phyloP scores from a whole-genome alignment of 345 rosid species.

The Gynandropsis gynandra region DNA sequence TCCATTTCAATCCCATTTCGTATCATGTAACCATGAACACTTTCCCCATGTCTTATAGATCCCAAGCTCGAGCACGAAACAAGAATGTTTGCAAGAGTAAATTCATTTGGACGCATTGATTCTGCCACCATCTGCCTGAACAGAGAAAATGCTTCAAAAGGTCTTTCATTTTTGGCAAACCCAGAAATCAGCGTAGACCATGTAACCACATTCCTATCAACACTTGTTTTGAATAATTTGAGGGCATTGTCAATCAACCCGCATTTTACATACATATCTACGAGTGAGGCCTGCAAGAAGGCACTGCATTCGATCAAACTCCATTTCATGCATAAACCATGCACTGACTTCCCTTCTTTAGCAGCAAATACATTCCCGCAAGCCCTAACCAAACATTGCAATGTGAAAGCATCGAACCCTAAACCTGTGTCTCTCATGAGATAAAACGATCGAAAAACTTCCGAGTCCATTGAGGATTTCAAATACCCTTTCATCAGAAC shows the following conservation, averaged over 20 bases:
- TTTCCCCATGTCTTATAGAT: constrained; percentile 38
- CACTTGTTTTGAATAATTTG: constrained; percentile 31
- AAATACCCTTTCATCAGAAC: constrained; percentile 47
- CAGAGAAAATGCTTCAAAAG: constrained; percentile 35
- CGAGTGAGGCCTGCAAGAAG: constrained; percentile 33
- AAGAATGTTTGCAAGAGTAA: constrained; percentile 37
- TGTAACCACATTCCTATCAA: constrained; percentile 41
- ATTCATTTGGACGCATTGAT: constrained; percentile 37
- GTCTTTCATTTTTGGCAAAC: constrained; percentile 37
- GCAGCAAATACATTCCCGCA: constrained; percentile 37
- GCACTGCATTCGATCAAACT: constrained; percentile 25
- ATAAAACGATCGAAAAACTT: constrained; percentile 35
- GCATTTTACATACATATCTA: constrained; percentile 51
- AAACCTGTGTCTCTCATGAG: constrained; percentile 36
- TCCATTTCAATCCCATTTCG: constrained; percentile 39
- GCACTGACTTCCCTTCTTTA: constrained; percentile 41
- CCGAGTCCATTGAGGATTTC: constrained; percentile 25
- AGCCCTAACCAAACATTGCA: constrained; percentile 37
- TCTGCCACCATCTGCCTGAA: constrained; percentile 45
- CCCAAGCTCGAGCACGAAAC: constrained; percentile 47
- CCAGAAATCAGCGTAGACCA: constrained; percentile 55
- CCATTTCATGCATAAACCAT: constrained; percentile 33
- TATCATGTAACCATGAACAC: constrained; percentile 43
- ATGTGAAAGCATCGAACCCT: constrained; percentile 27
- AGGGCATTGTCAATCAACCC: constrained; percentile 29